Base-by-base conservation (phyloP, 1,284 basidiomycete species). In the Cryptococcus sp. region DNA sequence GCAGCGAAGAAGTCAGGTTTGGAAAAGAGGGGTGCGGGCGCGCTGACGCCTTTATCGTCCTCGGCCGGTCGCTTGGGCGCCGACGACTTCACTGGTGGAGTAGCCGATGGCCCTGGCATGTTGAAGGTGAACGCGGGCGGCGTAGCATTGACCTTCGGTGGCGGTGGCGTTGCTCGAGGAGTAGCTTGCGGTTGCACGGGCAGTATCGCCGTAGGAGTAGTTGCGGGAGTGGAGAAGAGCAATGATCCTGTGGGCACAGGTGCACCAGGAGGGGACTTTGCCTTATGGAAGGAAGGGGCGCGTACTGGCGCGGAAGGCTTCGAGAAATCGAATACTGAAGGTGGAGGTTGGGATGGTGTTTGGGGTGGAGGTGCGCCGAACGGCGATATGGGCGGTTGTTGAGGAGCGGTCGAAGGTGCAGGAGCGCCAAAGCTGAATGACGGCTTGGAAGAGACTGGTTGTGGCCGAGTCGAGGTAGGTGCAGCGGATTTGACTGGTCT, bases 1-100 rank as follows among this genome's bases (percentile, higher is more conserved):
- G 60, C 23, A 15, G 59, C 19, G 46, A 73, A 71, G 51, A 71
- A 62, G 10, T 48, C 59, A 5, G 66, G 62, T 5, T 55, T 47
- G n/a, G 60, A 50, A 53, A 57, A 54, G 5, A 56, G 20, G 6
- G 64, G 55, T 16, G 54, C 22, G 54, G 31, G 5, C 53, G 42
- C 17, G 40, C 38, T 45, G 47, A 47, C n/a, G 39, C 35, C 3
- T 10, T 40, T 11, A 3, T 57, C 53, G 11, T 45, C 52, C 31
- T 48, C 48, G 22, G 13, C 40, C 42, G 27, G 25, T 15, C 54
- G 35, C 45, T 53, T 60, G 44, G 51, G 51, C 54, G 53, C 53
- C 3, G 35, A n/a, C 13, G 54, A 16, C 23, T 25, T 23, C 19
- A 49, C 48, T 22, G 59, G 45, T 3, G 54, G 10, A 45, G 22